These are phyloP conservation scores for Nicotiana attenuata DNA, from an alignment of 257 asterid species.

Conservation along the genomic window DNA sequence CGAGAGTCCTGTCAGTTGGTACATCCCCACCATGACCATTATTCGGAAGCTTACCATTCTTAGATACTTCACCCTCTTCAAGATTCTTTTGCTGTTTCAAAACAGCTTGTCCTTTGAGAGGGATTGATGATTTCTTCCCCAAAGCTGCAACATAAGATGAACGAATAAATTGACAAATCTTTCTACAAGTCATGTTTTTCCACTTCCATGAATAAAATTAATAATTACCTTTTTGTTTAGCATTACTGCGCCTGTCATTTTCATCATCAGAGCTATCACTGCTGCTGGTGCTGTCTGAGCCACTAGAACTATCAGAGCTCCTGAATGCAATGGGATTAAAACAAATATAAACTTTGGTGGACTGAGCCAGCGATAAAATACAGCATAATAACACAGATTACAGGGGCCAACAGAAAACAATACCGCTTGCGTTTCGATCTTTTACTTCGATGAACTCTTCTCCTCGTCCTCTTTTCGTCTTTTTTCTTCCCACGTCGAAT, in stretches of 20 bases:
- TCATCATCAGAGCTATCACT: slow-evolving; percentile 62
- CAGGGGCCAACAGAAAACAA: background rate
- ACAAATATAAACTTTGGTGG: background rate
- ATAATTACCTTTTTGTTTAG: slow-evolving; percentile 28
- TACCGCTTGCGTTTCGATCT: slow-evolving; percentile 35
- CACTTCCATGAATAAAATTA: background rate
- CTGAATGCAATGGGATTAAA: slow-evolving; percentile 28
- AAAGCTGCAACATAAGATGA: background rate
- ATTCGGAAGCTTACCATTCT: slow-evolving; percentile 32
- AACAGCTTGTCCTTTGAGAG: slow-evolving; percentile 23
- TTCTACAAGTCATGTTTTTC: background rate
- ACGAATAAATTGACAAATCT: background rate
- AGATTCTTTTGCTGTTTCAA: slow-evolving; percentile 34
- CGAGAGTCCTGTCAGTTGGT: slow-evolving; percentile 26
- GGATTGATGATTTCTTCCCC: slow-evolving; percentile 26
- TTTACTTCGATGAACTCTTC: slow-evolving; percentile 36
- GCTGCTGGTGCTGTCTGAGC: slow-evolving; percentile 38
- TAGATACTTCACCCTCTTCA: slow-evolving; percentile 64
- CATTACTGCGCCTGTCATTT: slow-evolving; percentile 26
- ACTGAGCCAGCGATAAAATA: background rate
- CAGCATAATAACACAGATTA: background rate
- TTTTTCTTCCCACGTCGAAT: slow-evolving; percentile 40
- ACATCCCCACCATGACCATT: slow-evolving; percentile 37
- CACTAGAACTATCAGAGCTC: slow-evolving; percentile 64
- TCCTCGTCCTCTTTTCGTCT: slow-evolving; percentile 36